phyloP scores from a whole-genome alignment of 75 land plant species.

The Cryptomeria japonica region DNA sequence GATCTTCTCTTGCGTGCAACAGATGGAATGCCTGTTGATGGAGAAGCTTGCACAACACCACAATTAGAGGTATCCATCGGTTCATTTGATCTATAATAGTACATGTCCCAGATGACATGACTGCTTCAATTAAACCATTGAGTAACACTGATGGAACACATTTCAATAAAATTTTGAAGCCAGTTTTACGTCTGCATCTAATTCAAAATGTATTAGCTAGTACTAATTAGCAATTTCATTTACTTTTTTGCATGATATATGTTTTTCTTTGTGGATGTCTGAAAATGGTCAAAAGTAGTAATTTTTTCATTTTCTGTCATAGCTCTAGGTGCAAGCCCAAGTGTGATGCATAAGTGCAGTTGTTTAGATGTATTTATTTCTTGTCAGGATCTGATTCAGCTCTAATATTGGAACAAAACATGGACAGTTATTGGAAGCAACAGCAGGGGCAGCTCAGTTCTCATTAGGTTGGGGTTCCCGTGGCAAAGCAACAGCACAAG shows the following conservation, averaged over 20 bases:
- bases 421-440: constrained; percentile 70
- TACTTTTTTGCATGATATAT: neutral
- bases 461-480: constrained; percentile 64
- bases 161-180: neutral
- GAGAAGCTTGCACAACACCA: constrained; percentile 87
- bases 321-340: neutral
- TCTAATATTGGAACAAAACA: constrained; percentile 3
- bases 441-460: constrained; percentile 60
- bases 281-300: neutral
- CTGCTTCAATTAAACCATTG: neutral
- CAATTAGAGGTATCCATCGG: constrained; percentile 74
- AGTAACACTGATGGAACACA: neutral
- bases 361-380: neutral
- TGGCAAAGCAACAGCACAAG: constrained; percentile 54
- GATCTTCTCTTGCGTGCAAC: constrained; percentile 81
- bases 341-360: neutral
- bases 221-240: neutral
- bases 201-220: neutral
- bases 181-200: neutral
- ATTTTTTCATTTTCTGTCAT: neutral
- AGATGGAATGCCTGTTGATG: constrained; percentile 89
- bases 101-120: neutral
- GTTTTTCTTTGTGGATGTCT: neutral
- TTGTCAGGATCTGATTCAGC: neutral
- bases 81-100: neutral